Base-by-base conservation (phyloP, 2,329 filamentous ascomycete genomes). In the Penicillium capsulatum region DNA sequence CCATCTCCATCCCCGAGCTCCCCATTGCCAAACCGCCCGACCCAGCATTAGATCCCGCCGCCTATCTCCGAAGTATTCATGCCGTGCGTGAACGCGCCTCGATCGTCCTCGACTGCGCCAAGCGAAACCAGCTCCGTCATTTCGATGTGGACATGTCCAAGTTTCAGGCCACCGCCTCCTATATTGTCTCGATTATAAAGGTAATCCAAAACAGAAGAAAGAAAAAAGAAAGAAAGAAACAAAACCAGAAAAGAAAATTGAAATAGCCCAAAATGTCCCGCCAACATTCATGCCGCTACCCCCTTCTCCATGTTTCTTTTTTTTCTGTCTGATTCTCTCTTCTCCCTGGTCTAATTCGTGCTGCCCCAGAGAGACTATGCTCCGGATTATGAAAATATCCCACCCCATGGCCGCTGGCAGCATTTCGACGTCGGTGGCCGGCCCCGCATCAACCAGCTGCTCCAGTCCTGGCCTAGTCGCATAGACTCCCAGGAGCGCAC, bases 111-210 rank as follows among this genome's bases (percentile, higher is more conserved):
- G 78, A 86, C 48, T 90, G 85, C 70, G 87, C 89, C 7, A 74
- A 85, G 57, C 75, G 74, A 50, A 87, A 94, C 59, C 75, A 85
- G 53, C 75, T 95, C 46, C 79, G 78, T 53, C 90, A 96, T 63
- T 96, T 96, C 57, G 83, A 86, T 50, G 88, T 95, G 33, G 90
- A 96, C 65, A 80, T 90, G 75, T 68, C 67, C 67, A 94, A 91
- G 66, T 91, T 95, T 62, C 68, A 75, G 31, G 85, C 91, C 50
- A 91, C 91, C 1, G 87, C 90, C 10, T 77, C 77, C 31, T 95
- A 94, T 62, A 85, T 95, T 7, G 83, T 91, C n/a, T 83, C 85
- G 28, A 91, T 96, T 49, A 94, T 96, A 72, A 95, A 94, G 84
- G 89, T 90, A 70, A 14, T 11, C 10, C 26, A n/a, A 28, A n/a